Evolutionary conservation across 2,329 filamentous ascomycete species (phyloP), one percentile per base, ranked within the genome.

Genomic region (Cladophialophora immunda): DNA sequence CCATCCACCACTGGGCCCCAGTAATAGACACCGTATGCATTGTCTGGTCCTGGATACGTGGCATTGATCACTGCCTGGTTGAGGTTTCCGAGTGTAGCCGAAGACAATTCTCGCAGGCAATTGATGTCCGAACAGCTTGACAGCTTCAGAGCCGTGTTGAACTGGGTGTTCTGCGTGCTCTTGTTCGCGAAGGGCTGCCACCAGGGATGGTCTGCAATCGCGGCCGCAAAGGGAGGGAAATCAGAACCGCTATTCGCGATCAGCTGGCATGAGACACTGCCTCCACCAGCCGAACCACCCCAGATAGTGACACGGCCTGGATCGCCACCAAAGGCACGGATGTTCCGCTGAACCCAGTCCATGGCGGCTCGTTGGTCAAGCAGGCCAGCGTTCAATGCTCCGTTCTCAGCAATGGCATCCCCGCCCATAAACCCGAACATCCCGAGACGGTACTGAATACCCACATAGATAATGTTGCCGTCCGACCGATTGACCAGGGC

Each of bases 381-480:
- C 58, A 79, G 78, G n/a, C 78, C 78, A 0, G 77, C 70, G 50
- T 79, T 79, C 47, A 62, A 15, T 15, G 58, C 54, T 13, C 63
- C 64, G 29, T 62, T 62, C 27, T 57, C 52, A 36, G 50, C 41
- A 32, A 65, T 53, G 30, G 29, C 54, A 29, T 60, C 63, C 11
- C 60, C 60, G 36, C 65, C 65, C 59, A 67, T 58, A 79, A 93
- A 94, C 0, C 91, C 92, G 67, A 92, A 93, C 0, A 87, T 90
- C 6, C 86, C 90, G 0, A 92, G 81, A 1, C 91, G 89, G 78
- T 96, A 94, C 79, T 93, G 94, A 74, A 94, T 87, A 0, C 89
- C 86, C 0, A 94, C 91, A 62, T 89, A 92, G 55, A 96, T 79
- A 8, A 72, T 58, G 54, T 73, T 69, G 13, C 70, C 72, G 30